Evolutionary conservation across 331 rosid species (phyloP).

Genomic region (Pyracantha coccinea): DNA sequence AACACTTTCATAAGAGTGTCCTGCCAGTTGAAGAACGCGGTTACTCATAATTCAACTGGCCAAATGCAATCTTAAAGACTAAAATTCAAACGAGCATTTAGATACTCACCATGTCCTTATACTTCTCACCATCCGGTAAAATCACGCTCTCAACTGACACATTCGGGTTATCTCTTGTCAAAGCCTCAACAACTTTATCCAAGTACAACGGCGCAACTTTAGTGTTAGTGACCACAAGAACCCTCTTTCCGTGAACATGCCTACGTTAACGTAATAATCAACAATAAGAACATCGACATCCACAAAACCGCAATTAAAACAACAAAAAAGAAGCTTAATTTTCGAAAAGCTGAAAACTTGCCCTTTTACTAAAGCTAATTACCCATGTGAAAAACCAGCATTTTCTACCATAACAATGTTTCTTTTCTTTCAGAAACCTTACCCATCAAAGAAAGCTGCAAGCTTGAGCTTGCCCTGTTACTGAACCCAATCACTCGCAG

Average conservation of each 20-base stretch:
- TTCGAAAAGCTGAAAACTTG: not conserved
- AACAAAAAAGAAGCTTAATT: not conserved
- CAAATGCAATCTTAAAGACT: not conserved
- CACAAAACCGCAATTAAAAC: not conserved
- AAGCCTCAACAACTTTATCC: slow-evolving; percentile 72
- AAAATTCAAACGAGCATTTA: slow-evolving; percentile 6
- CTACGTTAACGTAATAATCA: slow-evolving; percentile 28
- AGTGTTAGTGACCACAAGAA: slow-evolving; percentile 82
- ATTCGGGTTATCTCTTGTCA: slow-evolving; percentile 69
- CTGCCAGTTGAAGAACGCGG: slow-evolving; percentile 36
- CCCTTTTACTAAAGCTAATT: not conserved
- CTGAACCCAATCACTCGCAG: not conserved
- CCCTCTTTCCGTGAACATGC: slow-evolving; percentile 97
- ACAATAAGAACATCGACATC: slow-evolving; percentile 7
- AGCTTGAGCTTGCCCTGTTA: not conserved
- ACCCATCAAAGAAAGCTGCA: not conserved
- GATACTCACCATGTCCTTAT: slow-evolving; percentile 77
- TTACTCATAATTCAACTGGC: slow-evolving; percentile 8
- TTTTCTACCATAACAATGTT: too few relatives aligned
- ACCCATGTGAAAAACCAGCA: not conserved
- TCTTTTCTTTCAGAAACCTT: not conserved
- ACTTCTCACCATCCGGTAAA: slow-evolving; percentile 86
- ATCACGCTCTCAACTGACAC: slow-evolving; percentile 77
- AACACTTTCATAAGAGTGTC: slow-evolving; percentile 90
- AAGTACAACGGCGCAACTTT: slow-evolving; percentile 77